Conservation (phyloP, 2,329 filamentous ascomycete species). For the Apiospora koreana region DNA sequence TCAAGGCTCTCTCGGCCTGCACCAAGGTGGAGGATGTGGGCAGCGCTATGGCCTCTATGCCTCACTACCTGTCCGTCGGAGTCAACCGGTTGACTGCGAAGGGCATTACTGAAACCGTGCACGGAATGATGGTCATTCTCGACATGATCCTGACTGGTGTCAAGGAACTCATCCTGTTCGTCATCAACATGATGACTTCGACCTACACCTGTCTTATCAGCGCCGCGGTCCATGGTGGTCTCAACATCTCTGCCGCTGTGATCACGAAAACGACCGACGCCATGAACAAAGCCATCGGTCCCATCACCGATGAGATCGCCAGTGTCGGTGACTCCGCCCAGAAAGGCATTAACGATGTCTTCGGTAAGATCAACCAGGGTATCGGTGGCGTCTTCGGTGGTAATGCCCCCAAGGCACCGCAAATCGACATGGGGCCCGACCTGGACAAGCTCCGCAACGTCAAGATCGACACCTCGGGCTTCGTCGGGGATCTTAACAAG, state of each 20-base stretch:
- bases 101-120: slow-evolving; percentile 78
- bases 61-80: slow-evolving; percentile 86
- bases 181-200: slow-evolving; percentile 86
- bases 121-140: slow-evolving; percentile 77
- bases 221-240: slow-evolving; percentile 75
- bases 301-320: slow-evolving; percentile 43
- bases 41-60: slow-evolving; percentile 97
- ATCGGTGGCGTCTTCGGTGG: slow-evolving; percentile 30
- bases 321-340: slow-evolving; percentile 57
- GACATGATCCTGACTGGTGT: slow-evolving; percentile 79
- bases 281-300: slow-evolving; percentile 52
- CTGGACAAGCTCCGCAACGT: slow-evolving; percentile 70
- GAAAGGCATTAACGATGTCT: slow-evolving; percentile 50
- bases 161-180: slow-evolving; percentile 85
- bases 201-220: slow-evolving; percentile 91
- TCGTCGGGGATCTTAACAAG: slow-evolving; percentile 68
- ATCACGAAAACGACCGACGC: slow-evolving; percentile 44
- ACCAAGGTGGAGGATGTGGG: slow-evolving; percentile 90
- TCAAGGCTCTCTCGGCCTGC: slow-evolving; percentile 84
- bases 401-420: slow-evolving; percentile 25
- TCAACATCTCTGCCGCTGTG: slow-evolving; percentile 62
- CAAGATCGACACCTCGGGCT: slow-evolving; percentile 63
- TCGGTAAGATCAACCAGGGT: slow-evolving; percentile 47
- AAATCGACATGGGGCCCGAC: slow-evolving; percentile 60
- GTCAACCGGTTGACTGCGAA: slow-evolving; percentile 83